Evolutionary conservation across 352 stramenopile genomes (phyloP), one percentile per base, ranked within the genome.

Genomic region (Phytophthora constricta): DNA sequence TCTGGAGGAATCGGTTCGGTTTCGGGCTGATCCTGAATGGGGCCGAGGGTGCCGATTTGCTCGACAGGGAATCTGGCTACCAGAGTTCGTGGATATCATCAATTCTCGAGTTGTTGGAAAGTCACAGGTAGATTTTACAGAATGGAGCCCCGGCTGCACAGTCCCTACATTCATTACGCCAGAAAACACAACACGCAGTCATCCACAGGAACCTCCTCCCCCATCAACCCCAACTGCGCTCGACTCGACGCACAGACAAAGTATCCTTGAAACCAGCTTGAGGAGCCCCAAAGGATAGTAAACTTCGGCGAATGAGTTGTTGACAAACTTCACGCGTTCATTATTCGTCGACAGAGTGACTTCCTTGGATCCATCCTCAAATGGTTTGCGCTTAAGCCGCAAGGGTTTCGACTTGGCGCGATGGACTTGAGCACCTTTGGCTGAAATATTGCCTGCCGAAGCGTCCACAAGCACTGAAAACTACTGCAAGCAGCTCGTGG

Each of bases 371-470:
- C 62, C 9, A 17, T 80, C 10, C n/a, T 76, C 1, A 73, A 63
- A 13, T 62, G 58, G 41, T 62, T 76, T 9, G 27, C 70, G 1
- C 67, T 64, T 43, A 54, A 42, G 11, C 37, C 41, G 17, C 48
- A 62, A 51, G 53, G 58, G 8, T 75, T 65, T 1, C 61, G 56
- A 1, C 53, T 81, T 37, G 61, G 1, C 62, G 73, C 51, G 78
- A 84, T 31, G 76, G 69, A 1, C 64, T 88, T 11, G 77, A 86
- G 28, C 79, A 86, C 42, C 23, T 84, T 4, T 88, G 79, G 77
- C 52, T 87, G 5, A 37, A 37, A 37, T 11, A 11, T n/a, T n/a
- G n/a, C n/a, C n/a, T n/a, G n/a, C n/a, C n/a, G 11, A 37, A 37
- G 11, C 5, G 5, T 37, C 31, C 31, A 11, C 31, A 37, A 5